phyloP scores from a whole-genome alignment of 2,329 filamentous ascomycete species.

The Aspergillus transmontanensis region DNA sequence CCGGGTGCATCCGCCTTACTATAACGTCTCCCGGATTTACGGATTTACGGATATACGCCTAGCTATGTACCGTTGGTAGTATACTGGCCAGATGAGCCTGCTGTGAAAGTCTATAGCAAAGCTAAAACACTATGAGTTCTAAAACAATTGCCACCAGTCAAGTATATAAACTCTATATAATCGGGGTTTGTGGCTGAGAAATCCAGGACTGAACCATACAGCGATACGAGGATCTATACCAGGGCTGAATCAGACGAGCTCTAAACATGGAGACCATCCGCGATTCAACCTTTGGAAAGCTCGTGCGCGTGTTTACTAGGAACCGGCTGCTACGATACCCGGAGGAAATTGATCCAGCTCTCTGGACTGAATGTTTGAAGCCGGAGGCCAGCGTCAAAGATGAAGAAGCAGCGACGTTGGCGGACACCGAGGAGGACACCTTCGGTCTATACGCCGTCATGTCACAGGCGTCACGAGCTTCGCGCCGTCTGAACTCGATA shows the following conservation, averaged over 20 bases:
- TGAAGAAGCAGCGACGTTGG: constrained; percentile 7
- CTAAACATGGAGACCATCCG: constrained; percentile 18
- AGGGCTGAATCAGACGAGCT: neutral
- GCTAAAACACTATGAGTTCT: neutral
- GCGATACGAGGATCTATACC: neutral
- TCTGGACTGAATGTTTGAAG: constrained; percentile 20
- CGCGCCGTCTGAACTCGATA: constrained; percentile 3
- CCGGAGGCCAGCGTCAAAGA: constrained; percentile 12
- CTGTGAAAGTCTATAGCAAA: neutral
- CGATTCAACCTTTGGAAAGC: constrained; percentile 27
- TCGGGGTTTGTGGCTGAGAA: no score
- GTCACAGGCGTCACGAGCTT: constrained; percentile 18
- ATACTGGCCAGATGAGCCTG: neutral
- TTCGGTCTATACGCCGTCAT: constrained; percentile 22
- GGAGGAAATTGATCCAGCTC: constrained; percentile 17
- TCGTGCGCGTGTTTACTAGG: constrained; percentile 19
- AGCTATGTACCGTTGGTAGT: neutral
- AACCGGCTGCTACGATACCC: constrained; percentile 19
- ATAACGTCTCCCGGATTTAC: neutral
- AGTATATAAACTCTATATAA: neutral
- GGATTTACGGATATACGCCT: neutral
- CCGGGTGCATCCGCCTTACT: neutral
- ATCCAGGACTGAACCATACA: no score
- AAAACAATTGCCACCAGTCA: neutral
- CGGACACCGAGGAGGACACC: constrained; percentile 12